Percentiles rank a stretch among this genome's conserved stretches.
Evolutionary conservation across 495 filamentous ascomycete species (phyloP).

Genomic region (Lentithecium fluviatile): DNA sequence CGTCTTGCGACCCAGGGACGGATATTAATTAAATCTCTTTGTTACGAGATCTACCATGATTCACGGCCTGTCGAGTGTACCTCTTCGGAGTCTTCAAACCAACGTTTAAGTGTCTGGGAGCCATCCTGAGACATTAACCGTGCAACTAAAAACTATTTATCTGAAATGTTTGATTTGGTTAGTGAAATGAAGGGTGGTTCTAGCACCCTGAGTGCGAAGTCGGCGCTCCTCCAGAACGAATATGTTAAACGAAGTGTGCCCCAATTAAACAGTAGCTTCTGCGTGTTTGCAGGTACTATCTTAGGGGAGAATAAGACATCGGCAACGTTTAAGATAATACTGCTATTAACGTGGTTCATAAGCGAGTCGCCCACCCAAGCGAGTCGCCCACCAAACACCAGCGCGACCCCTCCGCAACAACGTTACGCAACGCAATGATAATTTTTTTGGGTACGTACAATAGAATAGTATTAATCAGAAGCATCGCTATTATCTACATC

Average conservation of each 20-base stretch:
- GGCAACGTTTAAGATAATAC: conserved; percentile 17
- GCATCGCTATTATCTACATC: no score
- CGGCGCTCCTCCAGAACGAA: conserved; percentile 18
- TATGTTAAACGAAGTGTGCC: conserved; percentile 17
- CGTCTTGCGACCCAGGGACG: no score
- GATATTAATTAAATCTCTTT: no score
- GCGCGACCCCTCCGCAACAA: no score
- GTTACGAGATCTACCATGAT: conserved; percentile 10
- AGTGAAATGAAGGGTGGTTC: conserved; percentile 21
- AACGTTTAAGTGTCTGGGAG: conserved; percentile 14
- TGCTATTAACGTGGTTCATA: no score
- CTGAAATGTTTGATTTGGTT: conserved; percentile 16
- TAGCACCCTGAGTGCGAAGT: conserved; percentile 14
- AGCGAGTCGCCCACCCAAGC: no score
- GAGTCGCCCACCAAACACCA: no score
- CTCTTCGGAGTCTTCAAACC: conserved; percentile 21
- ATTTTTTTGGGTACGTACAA: no score
- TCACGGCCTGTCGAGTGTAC: conserved; percentile 7
- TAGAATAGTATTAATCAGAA: no score
- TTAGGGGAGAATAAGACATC: conserved; percentile 18
- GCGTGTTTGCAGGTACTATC: conserved; percentile 14
- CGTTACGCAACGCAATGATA: no score
- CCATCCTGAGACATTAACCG: conserved; percentile 13
- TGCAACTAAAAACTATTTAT: conserved; percentile 19
- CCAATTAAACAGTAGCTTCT: conserved; percentile 19